phyloP scores from a whole-genome alignment of 2,329 filamentous ascomycete genomes.

The Sphaerulina populicola region DNA sequence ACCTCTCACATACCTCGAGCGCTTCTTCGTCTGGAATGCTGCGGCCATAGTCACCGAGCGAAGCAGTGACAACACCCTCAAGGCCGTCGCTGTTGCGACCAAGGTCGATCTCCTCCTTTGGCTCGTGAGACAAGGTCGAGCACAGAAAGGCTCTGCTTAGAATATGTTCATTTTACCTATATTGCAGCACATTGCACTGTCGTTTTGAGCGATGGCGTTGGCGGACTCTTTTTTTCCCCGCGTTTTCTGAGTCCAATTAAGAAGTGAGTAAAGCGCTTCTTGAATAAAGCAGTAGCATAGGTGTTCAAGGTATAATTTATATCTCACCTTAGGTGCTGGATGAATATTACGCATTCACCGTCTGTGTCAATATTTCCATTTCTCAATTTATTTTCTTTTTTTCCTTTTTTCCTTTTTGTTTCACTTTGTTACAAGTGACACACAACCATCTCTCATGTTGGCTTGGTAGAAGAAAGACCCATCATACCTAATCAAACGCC shows the following conservation, averaged over 20 bases:
- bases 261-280: no score
- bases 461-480: no score
- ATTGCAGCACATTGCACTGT: not conserved
- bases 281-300: no score
- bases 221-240: not conserved
- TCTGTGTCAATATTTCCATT: no score
- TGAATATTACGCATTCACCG: no score
- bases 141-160: slow-evolving; percentile 1
- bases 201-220: slow-evolving; percentile 6
- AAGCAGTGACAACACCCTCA: slow-evolving; percentile 46
- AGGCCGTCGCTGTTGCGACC: slow-evolving; percentile 83
- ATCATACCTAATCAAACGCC: no score
- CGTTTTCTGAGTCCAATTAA: not conserved
- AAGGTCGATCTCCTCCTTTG: slow-evolving; percentile 93
- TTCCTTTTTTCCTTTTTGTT: no score
- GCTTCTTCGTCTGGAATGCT: slow-evolving; percentile 97
- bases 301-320: no score
- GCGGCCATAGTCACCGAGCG: slow-evolving; percentile 88
- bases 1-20: slow-evolving; percentile 69
- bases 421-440: no score
- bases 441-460: no score
- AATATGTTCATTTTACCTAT: not conserved
- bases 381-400: no score
- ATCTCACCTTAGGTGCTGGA: no score
- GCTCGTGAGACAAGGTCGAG: slow-evolving; percentile 61